These are phyloP conservation scores for Mycena capillaripes DNA, from an alignment of 768 basidiomycete species.

Conservation along the genomic window DNA sequence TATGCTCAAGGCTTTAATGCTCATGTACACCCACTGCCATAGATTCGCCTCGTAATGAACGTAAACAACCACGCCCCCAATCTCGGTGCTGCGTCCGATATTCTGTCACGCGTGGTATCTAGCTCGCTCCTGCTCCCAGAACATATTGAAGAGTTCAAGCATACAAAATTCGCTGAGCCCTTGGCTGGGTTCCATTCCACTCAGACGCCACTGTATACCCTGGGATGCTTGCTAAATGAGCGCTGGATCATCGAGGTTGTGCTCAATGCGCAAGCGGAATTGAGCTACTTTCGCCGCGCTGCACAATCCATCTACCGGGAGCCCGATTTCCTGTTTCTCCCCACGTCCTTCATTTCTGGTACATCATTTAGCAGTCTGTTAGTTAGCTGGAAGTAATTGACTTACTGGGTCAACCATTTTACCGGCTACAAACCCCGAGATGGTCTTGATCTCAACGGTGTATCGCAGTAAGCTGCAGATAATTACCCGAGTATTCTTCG, in stretches of 20 bases:
- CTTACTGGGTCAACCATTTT: too few relatives aligned
- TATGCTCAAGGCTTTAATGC: not conserved
- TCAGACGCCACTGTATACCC: not conserved
- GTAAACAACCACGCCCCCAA: not conserved
- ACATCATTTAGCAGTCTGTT: too few relatives aligned
- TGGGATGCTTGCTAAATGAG: constrained; percentile 2
- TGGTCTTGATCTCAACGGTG: too few relatives aligned
- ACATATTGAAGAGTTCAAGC: not conserved
- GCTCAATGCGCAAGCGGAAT: not conserved
- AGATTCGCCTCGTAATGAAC: not conserved
- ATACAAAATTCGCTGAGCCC: not conserved
- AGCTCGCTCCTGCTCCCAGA: not conserved
- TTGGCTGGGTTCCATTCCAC: not conserved
- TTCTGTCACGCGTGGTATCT: not conserved
- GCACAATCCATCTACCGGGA: not conserved
- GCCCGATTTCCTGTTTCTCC: not conserved
- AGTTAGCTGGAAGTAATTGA: too few relatives aligned
- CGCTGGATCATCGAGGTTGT: not conserved
- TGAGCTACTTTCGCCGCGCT: not conserved
- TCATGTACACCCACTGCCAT: not conserved
- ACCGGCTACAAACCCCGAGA: too few relatives aligned
- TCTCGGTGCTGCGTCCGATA: not conserved
- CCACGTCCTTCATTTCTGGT: constrained; percentile 6
- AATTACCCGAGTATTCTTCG: too few relatives aligned
- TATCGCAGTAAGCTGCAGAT: too few relatives aligned